A percentile compares a stretch with the other conserved stretches of the same genome.
phyloP scores from a whole-genome alignment of 2,329 filamentous ascomycete species.

The Nannizziopsis arthrosporioides region DNA sequence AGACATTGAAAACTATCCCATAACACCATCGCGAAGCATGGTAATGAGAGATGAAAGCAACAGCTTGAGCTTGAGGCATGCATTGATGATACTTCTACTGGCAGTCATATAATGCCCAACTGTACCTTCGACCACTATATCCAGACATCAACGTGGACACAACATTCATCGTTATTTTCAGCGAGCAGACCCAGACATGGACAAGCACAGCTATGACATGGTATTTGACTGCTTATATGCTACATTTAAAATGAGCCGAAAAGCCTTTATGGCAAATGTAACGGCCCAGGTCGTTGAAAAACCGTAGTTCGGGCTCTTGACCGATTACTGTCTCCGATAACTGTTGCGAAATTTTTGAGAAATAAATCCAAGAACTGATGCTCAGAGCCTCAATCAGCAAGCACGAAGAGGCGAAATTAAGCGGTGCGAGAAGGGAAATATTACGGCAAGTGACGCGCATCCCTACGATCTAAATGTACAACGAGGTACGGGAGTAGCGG shows the following conservation, averaged over 20 bases:
- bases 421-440: not conserved
- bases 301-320: constrained; percentile 1
- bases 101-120: not conserved
- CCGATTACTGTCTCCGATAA: not conserved
- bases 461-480: no score
- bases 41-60: not conserved
- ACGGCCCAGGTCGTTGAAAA: constrained; percentile 6
- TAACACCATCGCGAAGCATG: constrained; percentile 4
- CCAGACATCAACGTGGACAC: not conserved
- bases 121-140: not conserved
- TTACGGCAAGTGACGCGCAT: not conserved
- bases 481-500: no score
- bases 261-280: constrained; percentile 4
- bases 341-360: not conserved
- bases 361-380: not conserved
- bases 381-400: constrained; percentile 4
- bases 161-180: not conserved
- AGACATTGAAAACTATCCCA: constrained; percentile 3
- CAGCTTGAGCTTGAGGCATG: constrained; percentile 3
- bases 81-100: not conserved
- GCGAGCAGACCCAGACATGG: constrained; percentile 5
- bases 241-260: constrained; percentile 1
- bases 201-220: constrained; percentile 5
- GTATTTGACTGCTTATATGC: constrained; percentile 5
- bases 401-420: not conserved